A percentile compares a stretch with the other conserved stretches of the same genome.
Evolutionary conservation across 2,329 filamentous ascomycete genomes (phyloP).

Genomic region (Trichoderma sp.): DNA sequence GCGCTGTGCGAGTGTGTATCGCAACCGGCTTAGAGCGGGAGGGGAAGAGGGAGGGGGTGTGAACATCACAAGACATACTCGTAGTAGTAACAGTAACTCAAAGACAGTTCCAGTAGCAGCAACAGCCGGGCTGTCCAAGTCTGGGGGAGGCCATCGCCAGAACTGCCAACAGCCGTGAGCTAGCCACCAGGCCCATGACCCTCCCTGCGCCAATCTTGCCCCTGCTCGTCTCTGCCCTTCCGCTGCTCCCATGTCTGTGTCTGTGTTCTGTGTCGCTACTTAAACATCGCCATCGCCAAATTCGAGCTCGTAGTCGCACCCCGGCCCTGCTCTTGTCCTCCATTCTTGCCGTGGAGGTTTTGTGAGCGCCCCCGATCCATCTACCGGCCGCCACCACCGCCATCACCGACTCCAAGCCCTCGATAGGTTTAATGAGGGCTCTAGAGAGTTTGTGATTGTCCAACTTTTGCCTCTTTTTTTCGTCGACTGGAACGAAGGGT

Average conservation of each 20-base stretch:
- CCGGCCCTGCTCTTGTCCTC: slow-evolving; percentile 15
- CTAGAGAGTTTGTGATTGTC: slow-evolving; percentile 4
- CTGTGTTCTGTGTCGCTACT: not conserved
- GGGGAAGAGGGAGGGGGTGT: not conserved
- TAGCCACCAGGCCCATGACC: slow-evolving; percentile 3
- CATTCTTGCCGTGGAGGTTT: slow-evolving; percentile 17
- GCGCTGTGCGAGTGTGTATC: not conserved
- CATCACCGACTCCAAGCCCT: not conserved
- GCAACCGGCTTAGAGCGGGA: not conserved
- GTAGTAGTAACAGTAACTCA: not conserved
- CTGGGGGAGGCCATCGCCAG: slow-evolving; percentile 2
- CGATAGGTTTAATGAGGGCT: not conserved
- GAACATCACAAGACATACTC: not conserved
- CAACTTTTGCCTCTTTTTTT: not conserved
- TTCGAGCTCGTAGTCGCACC: not conserved
- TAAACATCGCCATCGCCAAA: slow-evolving; percentile 21
- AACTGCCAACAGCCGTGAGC: slow-evolving; percentile 1
- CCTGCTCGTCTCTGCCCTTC: slow-evolving; percentile 11
- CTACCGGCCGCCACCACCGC: slow-evolving; percentile 8
- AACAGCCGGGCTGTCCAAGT: not conserved
- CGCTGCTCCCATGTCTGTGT: slow-evolving; percentile 17
- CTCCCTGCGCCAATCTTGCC: slow-evolving; percentile 16
- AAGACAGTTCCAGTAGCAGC: not conserved
- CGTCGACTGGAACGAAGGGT: slow-evolving; percentile 7
- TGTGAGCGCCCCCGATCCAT: slow-evolving; percentile 6